A percentile compares a stretch with the other conserved stretches of the same genome.
phyloP scores from a whole-genome alignment of 2,329 filamentous ascomycete species.

The Elsinoe australis region DNA sequence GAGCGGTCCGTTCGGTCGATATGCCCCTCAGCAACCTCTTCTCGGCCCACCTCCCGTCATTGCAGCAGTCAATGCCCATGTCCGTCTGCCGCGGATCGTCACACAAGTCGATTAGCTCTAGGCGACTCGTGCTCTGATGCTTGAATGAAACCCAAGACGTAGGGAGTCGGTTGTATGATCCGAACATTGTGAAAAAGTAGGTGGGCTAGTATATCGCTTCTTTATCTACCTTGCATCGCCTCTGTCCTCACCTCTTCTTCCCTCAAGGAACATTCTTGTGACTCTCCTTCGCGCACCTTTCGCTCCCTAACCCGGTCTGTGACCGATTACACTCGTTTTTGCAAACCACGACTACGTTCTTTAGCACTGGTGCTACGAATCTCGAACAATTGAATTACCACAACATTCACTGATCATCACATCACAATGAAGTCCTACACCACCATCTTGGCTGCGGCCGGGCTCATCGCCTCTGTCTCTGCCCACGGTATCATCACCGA shows the following conservation, averaged over 20 bases:
- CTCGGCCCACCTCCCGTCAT: constrained; percentile 5
- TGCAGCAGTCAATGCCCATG: constrained; percentile 9
- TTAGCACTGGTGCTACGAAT: constrained; percentile 24
- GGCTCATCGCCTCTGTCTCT: constrained; percentile 41
- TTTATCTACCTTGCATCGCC: background rate
- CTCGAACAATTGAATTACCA: constrained; percentile 14
- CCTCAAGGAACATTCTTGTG: constrained; percentile 7
- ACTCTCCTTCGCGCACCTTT: constrained; percentile 17
- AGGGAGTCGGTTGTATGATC: constrained; percentile 9
- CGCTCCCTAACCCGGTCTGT: constrained; percentile 25
- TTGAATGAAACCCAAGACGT: constrained; percentile 9
- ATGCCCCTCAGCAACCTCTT: constrained; percentile 7
- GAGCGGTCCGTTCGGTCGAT: constrained; percentile 6
- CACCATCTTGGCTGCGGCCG: constrained; percentile 37
- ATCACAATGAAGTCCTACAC: constrained; percentile 31
- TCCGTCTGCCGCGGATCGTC: background rate
- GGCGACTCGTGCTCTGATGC: constrained; percentile 6
- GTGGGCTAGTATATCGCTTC: constrained; percentile 17
- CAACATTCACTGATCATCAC: constrained; percentile 9
- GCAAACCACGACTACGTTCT: constrained; percentile 20
- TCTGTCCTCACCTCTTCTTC: constrained; percentile 7
- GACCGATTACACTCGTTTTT: constrained; percentile 27
- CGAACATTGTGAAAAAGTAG: constrained; percentile 1
- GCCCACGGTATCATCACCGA: constrained; percentile 48
- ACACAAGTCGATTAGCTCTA: constrained; percentile 10